These are phyloP conservation scores for Talaromyces sp. DNA, from an alignment of 2,329 filamentous ascomycete genomes.

Conservation along the genomic window DNA sequence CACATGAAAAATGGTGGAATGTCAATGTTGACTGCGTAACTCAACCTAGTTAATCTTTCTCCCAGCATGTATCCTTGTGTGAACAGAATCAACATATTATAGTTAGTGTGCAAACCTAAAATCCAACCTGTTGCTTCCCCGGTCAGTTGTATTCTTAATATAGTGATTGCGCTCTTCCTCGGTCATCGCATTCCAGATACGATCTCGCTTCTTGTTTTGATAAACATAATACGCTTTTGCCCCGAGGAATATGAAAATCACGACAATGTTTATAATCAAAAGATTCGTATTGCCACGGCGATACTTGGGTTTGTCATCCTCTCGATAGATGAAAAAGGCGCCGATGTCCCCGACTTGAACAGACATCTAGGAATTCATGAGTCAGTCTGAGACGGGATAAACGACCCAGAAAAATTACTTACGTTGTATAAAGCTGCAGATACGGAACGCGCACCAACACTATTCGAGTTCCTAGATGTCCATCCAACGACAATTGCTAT, in stretches of 20 bases:
- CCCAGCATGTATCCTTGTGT: not conserved
- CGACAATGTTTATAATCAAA: slow-evolving; percentile 47
- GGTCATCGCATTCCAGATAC: slow-evolving; percentile 2
- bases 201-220: slow-evolving; percentile 3
- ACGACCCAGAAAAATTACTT: slow-evolving; percentile 11
- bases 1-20: too few relatives aligned
- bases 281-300: slow-evolving; percentile 54
- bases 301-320: slow-evolving; percentile 53
- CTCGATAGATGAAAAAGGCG: slow-evolving; percentile 43
- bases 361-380: slow-evolving; percentile 3
- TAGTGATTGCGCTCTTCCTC: slow-evolving; percentile 6
- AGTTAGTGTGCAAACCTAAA: slow-evolving; percentile 11
- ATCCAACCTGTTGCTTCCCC: slow-evolving; percentile 10
- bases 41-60: not conserved
- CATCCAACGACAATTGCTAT: slow-evolving; percentile 38
- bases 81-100: not conserved
- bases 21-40: not conserved
- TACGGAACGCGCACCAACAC: slow-evolving; percentile 38
- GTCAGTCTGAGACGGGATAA: not conserved
- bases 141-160: slow-evolving; percentile 4
- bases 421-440: slow-evolving; percentile 43
- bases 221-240: slow-evolving; percentile 33
- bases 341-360: slow-evolving; percentile 3
- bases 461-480: slow-evolving; percentile 38
- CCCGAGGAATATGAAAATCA: slow-evolving; percentile 46